Evolutionary conservation across 129 eudicot genomes (phyloP).

Genomic region (Flaveria trinervia): DNA sequence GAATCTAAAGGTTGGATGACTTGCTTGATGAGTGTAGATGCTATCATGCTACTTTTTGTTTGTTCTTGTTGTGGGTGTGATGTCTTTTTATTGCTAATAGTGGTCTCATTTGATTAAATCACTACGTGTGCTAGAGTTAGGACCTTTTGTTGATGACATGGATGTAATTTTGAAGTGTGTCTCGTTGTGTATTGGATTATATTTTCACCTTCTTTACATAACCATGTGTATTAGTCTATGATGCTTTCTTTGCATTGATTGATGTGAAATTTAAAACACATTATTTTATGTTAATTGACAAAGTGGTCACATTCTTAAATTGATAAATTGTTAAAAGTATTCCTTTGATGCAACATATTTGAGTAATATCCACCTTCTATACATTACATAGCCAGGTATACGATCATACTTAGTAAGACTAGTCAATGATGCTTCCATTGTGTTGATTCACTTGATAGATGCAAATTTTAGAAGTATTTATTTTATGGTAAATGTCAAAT

Average conservation of each 20-base stretch:
- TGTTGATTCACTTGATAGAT: slow-evolving; percentile 19
- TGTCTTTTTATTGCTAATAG: neutral
- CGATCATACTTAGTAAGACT: neutral
- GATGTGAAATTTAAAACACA: too few species aligned
- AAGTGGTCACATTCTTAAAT: too few species aligned
- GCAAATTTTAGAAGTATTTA: neutral
- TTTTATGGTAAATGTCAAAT: slow-evolving; percentile 4
- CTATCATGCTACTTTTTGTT: slow-evolving; percentile 7
- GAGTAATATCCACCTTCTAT: neutral
- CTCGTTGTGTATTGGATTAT: neutral
- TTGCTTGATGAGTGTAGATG: slow-evolving; percentile 15
- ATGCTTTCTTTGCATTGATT: too few species aligned
- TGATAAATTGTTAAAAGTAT: neutral
- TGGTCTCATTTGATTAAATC: slow-evolving; percentile 5
- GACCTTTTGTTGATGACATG: slow-evolving; percentile 15
- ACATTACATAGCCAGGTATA: neutral
- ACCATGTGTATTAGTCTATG: neutral
- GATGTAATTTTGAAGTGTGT: neutral
- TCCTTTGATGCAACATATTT: neutral
- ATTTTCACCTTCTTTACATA: neutral
- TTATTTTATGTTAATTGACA: too few species aligned
- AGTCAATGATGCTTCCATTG: neutral
- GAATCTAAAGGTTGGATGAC: slow-evolving; percentile 70
- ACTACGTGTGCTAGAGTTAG: slow-evolving; percentile 10
- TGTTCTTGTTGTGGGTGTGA: slow-evolving; percentile 10